These are phyloP conservation scores for Metschnikowia similis DNA, from an alignment of 805 yeast genomes.

Conservation along the genomic window DNA sequence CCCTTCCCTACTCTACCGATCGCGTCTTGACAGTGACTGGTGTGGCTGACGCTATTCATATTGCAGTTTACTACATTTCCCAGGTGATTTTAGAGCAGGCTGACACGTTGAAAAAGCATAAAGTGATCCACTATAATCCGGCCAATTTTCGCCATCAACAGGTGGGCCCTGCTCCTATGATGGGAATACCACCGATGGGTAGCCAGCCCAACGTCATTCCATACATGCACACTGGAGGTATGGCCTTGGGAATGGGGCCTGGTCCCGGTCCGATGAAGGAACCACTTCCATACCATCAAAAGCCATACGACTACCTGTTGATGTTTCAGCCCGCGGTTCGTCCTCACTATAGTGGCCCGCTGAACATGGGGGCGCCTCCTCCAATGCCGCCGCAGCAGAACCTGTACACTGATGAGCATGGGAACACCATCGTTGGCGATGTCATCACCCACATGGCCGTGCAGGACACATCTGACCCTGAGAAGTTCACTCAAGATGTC, in stretches of 20 bases:
- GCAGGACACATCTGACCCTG: slow-evolving; percentile 34
- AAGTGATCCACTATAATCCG: slow-evolving; percentile 57
- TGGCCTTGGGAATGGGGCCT: slow-evolving; percentile 10
- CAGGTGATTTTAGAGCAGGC: slow-evolving; percentile 63
- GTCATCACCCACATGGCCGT: slow-evolving; percentile 39
- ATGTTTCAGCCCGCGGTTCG: slow-evolving; percentile 39
- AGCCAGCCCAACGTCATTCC: slow-evolving; percentile 14
- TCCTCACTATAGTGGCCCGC: slow-evolving; percentile 22
- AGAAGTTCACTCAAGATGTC: slow-evolving; percentile 62
- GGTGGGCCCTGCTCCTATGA: slow-evolving; percentile 11
- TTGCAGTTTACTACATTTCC: slow-evolving; percentile 71
- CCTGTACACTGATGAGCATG: slow-evolving; percentile 41
- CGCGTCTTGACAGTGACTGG: slow-evolving; percentile 67
- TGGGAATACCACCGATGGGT: slow-evolving; percentile 20
- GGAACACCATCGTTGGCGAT: slow-evolving; percentile 41
- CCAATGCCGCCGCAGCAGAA: slow-evolving; percentile 24
- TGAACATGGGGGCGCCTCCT: slow-evolving; percentile 7
- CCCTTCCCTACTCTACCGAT: slow-evolving; percentile 74
- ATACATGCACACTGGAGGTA: slow-evolving; percentile 15
- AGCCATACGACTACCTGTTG: slow-evolving; percentile 35
- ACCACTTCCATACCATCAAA: slow-evolving; percentile 10
- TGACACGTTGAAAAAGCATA: slow-evolving; percentile 47
- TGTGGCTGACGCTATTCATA: slow-evolving; percentile 83
- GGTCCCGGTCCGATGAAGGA: slow-evolving; percentile 13
- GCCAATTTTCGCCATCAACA: slow-evolving; percentile 31